Base-by-base conservation (phyloP, 169 alveolate species). In the Eimeria maxima region DNA sequence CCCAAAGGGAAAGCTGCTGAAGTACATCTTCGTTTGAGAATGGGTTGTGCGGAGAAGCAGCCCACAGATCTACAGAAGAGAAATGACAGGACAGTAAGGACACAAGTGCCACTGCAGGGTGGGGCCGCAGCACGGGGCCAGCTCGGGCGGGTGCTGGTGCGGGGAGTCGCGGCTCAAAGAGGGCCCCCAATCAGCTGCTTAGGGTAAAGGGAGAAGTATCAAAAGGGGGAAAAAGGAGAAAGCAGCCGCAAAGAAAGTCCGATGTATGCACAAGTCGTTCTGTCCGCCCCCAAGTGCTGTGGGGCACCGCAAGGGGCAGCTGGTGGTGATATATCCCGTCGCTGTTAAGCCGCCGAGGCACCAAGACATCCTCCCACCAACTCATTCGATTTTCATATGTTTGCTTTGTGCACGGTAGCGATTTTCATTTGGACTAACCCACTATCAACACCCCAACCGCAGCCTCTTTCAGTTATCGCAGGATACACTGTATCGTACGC, bases 1-100 rank as follows among this genome's bases (percentile, higher is more conserved):
- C 93, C 94, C 97, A 81, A 83, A 95, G 81, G 97, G 97, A 87
- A 95, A 95, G 93, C 97, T 53, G 94, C 95, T 74, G 94, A 95
- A 95, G 90, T 53, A 95, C 97, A 95, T 95, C 86, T 74, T 95
- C 44, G 78, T 63, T 42, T 38, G 60, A 2, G 14, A 87, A 63
- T 42, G 27, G 73, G 80, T 33, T n/a, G 65, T 47, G 27, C 45
- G 24, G 65, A 27, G 73, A 38, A 33, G 93, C 80, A 27, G 93
- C 73, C 47, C 24, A 87, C 27, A 87, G 93, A 60, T 60, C 63
- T 42, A 63, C 53, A 87, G 44, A 57, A 33, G 71, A 63, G 42
- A 33, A 57, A n/a, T 22, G 60, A 44, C 50, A 63, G 93, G 2
- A 60, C 45, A 87, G 67, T 22, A 57, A 42, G 93, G 81, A 63